Percentiles rank a stretch among this genome's conserved stretches.
Evolutionary conservation across 2,329 filamentous ascomycete species (phyloP).

Genomic region (Aschersonia sp.): DNA sequence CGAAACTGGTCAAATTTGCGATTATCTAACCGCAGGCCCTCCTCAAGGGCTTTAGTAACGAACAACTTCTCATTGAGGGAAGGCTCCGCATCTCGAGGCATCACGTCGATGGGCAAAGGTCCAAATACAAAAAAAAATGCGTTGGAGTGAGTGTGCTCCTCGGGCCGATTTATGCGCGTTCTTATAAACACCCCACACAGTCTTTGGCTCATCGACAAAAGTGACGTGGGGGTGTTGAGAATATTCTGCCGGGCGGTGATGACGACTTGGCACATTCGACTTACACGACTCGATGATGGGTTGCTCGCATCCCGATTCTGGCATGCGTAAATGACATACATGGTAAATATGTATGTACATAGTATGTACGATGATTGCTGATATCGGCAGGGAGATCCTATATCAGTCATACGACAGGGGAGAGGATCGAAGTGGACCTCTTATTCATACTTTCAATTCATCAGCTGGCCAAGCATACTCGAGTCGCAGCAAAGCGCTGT

Average conservation of each 20-base stretch:
- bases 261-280: no score
- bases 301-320: no score
- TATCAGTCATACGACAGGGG: no score
- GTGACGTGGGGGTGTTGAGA: conserved; percentile 4
- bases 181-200: not conserved
- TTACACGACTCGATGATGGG: no score
- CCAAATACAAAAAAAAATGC: not conserved
- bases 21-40: conserved; percentile 73
- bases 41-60: conserved; percentile 65
- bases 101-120: conserved; percentile 18
- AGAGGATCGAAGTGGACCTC: no score
- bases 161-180: not conserved
- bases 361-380: no score
- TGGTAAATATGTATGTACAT: no score
- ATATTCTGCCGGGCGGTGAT: conserved; percentile 38
- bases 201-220: not conserved
- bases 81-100: conserved; percentile 87
- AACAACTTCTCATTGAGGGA: conserved; percentile 84
- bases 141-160: not conserved
- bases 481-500: no score
- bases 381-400: no score
- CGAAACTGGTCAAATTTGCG: conserved; percentile 71
- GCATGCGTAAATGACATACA: no score
- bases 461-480: no score
- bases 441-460: no score